Evolutionary conservation across 768 basidiomycete genomes (phyloP).

Genomic region (Sporobolomyces phaffii): DNA sequence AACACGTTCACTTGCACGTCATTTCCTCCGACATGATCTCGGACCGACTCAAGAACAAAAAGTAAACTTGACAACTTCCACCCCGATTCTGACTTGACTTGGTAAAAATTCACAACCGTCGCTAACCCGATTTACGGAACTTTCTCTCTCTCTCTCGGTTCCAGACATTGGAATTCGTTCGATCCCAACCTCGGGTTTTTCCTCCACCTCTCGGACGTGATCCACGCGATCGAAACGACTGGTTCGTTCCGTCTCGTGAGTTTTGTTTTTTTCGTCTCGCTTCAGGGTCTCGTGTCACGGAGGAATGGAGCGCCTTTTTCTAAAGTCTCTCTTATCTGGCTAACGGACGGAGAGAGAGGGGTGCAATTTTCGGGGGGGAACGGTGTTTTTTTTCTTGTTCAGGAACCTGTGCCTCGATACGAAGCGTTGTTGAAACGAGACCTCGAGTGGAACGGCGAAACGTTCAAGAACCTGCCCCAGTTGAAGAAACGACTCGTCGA

Average conservation of each 20-base stretch:
- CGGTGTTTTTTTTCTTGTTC: too few species aligned
- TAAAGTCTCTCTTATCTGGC: too few species aligned
- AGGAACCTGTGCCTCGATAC: background rate
- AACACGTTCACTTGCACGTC: conserved; percentile 44
- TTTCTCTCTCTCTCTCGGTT: background rate
- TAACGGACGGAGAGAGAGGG: too few species aligned
- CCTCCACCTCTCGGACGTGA: conserved; percentile 43
- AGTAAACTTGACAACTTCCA: conserved; percentile 30
- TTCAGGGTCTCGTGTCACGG: too few species aligned
- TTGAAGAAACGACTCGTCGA: background rate
- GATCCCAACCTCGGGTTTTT: conserved; percentile 47
- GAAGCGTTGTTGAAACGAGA: background rate
- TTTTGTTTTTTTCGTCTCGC: background rate
- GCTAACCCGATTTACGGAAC: too few species aligned
- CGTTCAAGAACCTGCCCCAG: background rate
- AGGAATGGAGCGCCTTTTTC: too few species aligned
- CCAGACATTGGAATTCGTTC: conserved; percentile 46
- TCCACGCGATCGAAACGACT: conserved; percentile 27
- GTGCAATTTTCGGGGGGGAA: too few species aligned
- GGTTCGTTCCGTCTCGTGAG: conserved; percentile 6
- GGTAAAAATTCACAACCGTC: too few species aligned
- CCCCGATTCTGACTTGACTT: background rate
- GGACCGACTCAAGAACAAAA: conserved; percentile 46
- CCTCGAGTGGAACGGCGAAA: too few species aligned
- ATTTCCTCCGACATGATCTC: conserved; percentile 47